These are phyloP conservation scores for Ochetophila trinervis DNA, from an alignment of 306 rosid genomes.

Conservation along the genomic window DNA sequence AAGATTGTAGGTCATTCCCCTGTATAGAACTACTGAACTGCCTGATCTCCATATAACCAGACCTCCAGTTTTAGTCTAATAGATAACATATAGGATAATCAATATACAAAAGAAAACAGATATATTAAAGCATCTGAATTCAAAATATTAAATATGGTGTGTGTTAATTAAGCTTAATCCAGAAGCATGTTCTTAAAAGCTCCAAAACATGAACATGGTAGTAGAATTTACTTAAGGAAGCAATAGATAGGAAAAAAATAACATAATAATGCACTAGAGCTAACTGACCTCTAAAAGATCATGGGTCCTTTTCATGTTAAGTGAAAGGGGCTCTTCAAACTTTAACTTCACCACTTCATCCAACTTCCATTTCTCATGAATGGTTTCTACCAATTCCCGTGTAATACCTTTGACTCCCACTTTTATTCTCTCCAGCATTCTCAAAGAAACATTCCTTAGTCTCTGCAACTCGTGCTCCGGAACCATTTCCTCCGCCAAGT, in stretches of 20 bases:
- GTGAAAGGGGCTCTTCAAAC: constrained; percentile 66
- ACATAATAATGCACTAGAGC: neutral
- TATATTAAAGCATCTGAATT: constrained; percentile 3
- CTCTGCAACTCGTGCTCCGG: constrained; percentile 79
- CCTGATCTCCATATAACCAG: constrained; percentile 93
- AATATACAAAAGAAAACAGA: neutral
- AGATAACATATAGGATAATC: constrained; percentile 17
- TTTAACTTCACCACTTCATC: constrained; percentile 84
- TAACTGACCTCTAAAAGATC: constrained; percentile 61
- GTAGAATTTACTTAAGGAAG: neutral
- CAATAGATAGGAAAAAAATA: neutral
- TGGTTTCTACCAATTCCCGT: constrained; percentile 59
- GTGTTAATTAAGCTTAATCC: constrained; percentile 3
- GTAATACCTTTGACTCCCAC: constrained; percentile 79
- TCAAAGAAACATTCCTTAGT: constrained; percentile 75
- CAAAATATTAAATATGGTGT: neutral
- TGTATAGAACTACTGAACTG: constrained; percentile 71
- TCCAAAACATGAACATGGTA: neutral
- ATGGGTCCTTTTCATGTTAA: constrained; percentile 78
- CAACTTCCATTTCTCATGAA: constrained; percentile 64
- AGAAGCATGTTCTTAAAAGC: neutral
- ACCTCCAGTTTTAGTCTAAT: constrained; percentile 82
- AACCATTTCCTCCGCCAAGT: constrained; percentile 53
- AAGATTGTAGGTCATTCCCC: constrained; percentile 78
- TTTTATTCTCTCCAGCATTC: constrained; percentile 68